Base-by-base conservation (phyloP, 2,329 filamentous ascomycete genomes). In the Trichoderma gracile region DNA sequence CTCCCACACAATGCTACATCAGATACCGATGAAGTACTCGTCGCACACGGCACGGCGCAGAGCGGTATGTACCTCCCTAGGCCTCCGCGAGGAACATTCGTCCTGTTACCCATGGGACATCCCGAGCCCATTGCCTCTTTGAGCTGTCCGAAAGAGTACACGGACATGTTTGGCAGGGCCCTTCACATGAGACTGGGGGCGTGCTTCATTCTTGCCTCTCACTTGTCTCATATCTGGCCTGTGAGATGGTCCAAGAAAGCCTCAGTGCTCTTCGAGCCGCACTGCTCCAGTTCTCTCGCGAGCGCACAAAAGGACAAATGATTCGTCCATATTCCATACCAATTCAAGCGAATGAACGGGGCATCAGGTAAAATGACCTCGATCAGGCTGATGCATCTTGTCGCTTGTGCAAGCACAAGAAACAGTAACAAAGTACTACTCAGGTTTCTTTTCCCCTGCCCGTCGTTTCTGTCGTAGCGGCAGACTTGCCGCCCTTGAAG, bases 401-500 rank as follows among this genome's bases (percentile, higher is more conserved):
- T 33, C 19, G 49, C 17, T 9, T 46, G 40, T 57, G 25, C 40
- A 38, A 14, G 33, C 12, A 14, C 33, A 9, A 38, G 33, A 3
- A 12, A 1, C 30, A 33, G 30, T 33, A 0, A 33, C 8, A 33
- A n/a, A n/a, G n/a, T 33, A 33, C 9, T 23, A n/a, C 30, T 27
- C 15, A 23, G 17, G 46, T 38, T 42, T 12, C 19, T 54, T 62
- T 19, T 54, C 19, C 57, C 25, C 49, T 12, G 17, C 10, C 0
- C 8, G 8, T 23, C 40, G 38, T 52, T 21, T 56, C 33, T 56
- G 23, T 43, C 57, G 46, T 60, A 60, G 43, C 46, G 57, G 57
- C 45, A 60, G 46, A 47, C 33, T 43, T 27, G 43, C 52, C 60
- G 60, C 23, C 43, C n/a, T n/a, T 49, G 50, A 56, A 63, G 52